Percentiles rank a stretch among this genome's conserved stretches.
phyloP scores from a whole-genome alignment of 768 basidiomycete species.

The Calocera viscosa region DNA sequence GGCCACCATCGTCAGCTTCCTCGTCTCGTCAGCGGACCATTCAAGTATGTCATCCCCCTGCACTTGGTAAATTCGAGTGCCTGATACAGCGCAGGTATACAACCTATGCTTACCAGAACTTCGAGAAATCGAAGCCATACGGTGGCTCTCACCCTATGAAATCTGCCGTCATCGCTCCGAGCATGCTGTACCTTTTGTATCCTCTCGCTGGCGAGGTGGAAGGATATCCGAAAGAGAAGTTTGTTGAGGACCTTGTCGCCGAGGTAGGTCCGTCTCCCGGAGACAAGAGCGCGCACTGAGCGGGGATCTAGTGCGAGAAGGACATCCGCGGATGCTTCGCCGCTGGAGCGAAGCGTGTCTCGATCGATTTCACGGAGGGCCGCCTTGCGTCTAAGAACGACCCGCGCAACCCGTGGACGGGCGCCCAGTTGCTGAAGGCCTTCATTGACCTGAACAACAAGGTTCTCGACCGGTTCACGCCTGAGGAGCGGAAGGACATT shows the following conservation, averaged over 20 bases:
- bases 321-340: conserved; percentile 6
- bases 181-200: background rate
- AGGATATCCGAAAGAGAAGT: background rate
- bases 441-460: conserved; percentile 9
- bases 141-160: background rate
- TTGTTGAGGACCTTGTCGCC: background rate
- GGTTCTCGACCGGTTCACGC: background rate
- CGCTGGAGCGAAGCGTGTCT: background rate
- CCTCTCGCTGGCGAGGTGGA: background rate
- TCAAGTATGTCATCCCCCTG: background rate
- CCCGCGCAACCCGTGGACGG: conserved; percentile 3
- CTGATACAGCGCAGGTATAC: background rate
- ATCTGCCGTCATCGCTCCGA: background rate
- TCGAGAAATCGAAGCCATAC: conserved; percentile 1
- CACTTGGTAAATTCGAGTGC: background rate
- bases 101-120: background rate
- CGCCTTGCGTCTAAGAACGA: background rate
- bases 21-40: background rate
- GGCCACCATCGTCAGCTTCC: conserved; percentile 3
- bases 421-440: background rate
- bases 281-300: background rate
- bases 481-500: conserved; percentile 6
- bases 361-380: conserved; percentile 7
- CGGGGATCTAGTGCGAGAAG: background rate
- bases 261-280: background rate